Evolutionary conservation across 345 rosid species (phyloP), one percentile per base, ranked within the genome.

Genomic region (Boechera stricta): DNA sequence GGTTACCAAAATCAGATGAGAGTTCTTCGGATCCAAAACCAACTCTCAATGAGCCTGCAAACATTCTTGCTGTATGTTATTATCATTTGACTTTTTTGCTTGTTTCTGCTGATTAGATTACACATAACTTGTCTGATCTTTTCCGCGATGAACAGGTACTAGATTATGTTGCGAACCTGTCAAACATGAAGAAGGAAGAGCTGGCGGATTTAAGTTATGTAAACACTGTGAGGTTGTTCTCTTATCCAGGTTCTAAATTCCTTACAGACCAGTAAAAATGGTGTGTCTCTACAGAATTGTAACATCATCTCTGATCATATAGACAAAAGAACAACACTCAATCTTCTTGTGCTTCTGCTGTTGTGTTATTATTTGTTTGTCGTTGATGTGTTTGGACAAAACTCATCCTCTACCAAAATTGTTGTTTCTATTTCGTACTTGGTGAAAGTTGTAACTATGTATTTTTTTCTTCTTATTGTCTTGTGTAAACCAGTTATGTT

Each of bases 21-120:
- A 67, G 73, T 48, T 58, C 71, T 18, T 41, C 65, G 7, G 71
- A 74, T 64, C 85, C 84, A 16, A 87, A 75, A 54, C 88, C 87
- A 51, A 82, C 82, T 39, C 89, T 87, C 16, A 91, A 94, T 86
- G 97, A 91, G 78, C 96, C 98, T 1, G 96, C 97, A 73, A 91
- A 91, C 82, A 87, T 94, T 59, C 82, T 73, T 60, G 78, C 26
- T 5, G 94, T 89, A 88, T 48, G 86, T 68, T 60, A 11, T 41
- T 32, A 18, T 44, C 6, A 8, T 9, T 24, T 31, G 16, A 52
- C 35, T 10, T 5, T 49, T 2, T 1, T 45, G 33, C 44, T 52
- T 63, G 26, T 32, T 44, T 32, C 36, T 16, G 7, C 32, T 47
- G 49, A 24, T 74, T 32, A 45, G 24, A 47, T 45, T 67, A 35